Evolutionary conservation across 306 rosid genomes (phyloP), one percentile per base, ranked within the genome.

Genomic region (Vigna angularis): DNA sequence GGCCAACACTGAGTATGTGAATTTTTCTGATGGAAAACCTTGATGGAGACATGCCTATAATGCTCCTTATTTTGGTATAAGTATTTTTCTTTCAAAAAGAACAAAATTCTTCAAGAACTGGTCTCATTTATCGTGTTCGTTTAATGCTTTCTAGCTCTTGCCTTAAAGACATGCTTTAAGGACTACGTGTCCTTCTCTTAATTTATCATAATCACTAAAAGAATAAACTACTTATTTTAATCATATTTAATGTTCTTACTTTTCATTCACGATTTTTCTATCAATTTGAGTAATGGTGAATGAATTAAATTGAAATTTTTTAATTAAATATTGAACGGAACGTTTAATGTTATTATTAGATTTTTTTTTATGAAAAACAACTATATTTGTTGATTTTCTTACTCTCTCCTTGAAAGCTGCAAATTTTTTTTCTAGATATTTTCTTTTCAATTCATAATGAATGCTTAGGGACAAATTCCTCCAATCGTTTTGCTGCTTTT

Each of bases 1-100:
- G 92, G 89, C 87, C 88, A 88, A 78, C 92, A 84, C 70, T 92
- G 89, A 77, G 78, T 79, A 74, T 78, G 76, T 88, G 88, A 85
- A 73, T 79, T 89, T 78, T 88, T 84, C 87, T 73, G 89, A 82
- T 85, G 72, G 82, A 83, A 36, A 89, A 86, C 86, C 85, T 80
- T 85, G 90, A 92, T 70, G 55, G 81, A 55, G 93, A 91, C 91
- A 70, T 50, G 36, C 72, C 82, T 78, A 81, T 74, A 78, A 55
- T 88, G 87, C 86, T 30, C 83, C 83, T 76, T 44, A 36, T 72
- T 75, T 73, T 76, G 79, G 74, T 83, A 67, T 44, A 57, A 63
- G 18, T 52, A 66, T 79, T 85, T 75, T 28, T 48, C 48, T 80
- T 47, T 11, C 4, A 45, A 16, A 48, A 22, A 71, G 61, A 32